Percentiles rank a stretch among this genome's conserved stretches.
These are phyloP conservation scores for Obba rivulosa DNA, from an alignment of 768 basidiomycete genomes.

Conservation along the genomic window DNA sequence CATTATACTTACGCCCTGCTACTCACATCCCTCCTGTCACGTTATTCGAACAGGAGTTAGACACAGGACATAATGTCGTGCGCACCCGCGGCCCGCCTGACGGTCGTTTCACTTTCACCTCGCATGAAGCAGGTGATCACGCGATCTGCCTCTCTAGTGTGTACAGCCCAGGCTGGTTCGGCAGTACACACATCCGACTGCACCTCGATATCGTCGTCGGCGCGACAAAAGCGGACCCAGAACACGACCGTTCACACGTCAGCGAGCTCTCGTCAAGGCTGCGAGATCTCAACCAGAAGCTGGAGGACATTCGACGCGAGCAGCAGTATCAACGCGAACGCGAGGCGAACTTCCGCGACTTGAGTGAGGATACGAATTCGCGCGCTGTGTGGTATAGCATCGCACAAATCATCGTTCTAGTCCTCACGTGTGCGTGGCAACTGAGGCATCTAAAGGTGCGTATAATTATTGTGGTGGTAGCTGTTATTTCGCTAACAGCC, in stretches of 20 bases:
- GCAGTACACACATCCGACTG: conserved; percentile 81
- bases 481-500: not conserved
- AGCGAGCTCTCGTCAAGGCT: conserved; percentile 78
- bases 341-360: conserved; percentile 82
- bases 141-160: conserved; percentile 94
- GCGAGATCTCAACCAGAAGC: conserved; percentile 87
- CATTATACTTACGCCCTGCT: not conserved
- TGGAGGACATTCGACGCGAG: conserved; percentile 89
- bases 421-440: conserved; percentile 90
- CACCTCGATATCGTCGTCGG: conserved; percentile 95
- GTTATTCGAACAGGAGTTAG: conserved; percentile 63
- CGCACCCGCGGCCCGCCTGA: conserved; percentile 88
- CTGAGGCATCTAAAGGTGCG: conserved; percentile 83
- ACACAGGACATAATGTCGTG: conserved; percentile 74
- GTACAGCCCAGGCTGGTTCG: conserved; percentile 74
- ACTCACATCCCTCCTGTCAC: not conserved
- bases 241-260: conserved; percentile 82
- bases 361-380: conserved; percentile 89
- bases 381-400: conserved; percentile 93
- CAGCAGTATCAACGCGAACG: conserved; percentile 98
- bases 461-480: conserved; percentile 5
- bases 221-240: conserved; percentile 76
- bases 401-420: conserved; percentile 77
- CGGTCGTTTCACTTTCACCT: conserved; percentile 95
- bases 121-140: conserved; percentile 95